These are phyloP conservation scores for Biscutella laevigata DNA, from an alignment of 441 rosid species.

Conservation along the genomic window DNA sequence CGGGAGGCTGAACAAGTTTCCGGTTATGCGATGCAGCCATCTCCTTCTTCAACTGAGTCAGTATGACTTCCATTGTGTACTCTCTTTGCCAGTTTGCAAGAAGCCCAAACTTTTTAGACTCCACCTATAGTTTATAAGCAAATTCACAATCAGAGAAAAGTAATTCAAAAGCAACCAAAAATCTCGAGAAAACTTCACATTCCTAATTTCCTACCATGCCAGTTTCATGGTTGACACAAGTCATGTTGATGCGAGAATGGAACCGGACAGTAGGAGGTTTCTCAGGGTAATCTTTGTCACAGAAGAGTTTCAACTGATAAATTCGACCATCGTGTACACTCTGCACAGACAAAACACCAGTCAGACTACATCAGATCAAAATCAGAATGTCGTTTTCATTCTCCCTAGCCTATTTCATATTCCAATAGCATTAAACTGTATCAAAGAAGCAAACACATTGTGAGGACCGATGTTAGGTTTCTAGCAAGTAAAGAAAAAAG, in stretches of 20 bases:
- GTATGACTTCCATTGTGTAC: slow-evolving; percentile 92
- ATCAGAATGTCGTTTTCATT: background rate
- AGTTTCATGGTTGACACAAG: slow-evolving; percentile 91
- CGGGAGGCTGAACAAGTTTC: slow-evolving; percentile 96
- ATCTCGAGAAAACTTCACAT: background rate
- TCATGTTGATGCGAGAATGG: slow-evolving; percentile 92
- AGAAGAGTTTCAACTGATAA: slow-evolving; percentile 93
- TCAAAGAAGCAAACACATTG: background rate
- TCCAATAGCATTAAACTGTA: background rate
- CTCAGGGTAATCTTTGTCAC: slow-evolving; percentile 96
- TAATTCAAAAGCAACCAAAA: background rate
- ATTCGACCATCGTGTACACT: slow-evolving; percentile 87
- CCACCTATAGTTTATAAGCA: slow-evolving; percentile 67
- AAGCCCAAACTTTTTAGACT: slow-evolving; percentile 72
- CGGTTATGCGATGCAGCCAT: too few species aligned
- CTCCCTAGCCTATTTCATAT: background rate
- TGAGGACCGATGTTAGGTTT: background rate
- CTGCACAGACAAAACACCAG: slow-evolving; percentile 28
- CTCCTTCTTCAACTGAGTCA: slow-evolving; percentile 91
- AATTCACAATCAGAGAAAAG: background rate
- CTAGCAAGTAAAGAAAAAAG: background rate
- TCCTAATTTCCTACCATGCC: slow-evolving; percentile 79
- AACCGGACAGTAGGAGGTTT: slow-evolving; percentile 90
- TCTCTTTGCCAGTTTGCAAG: too few species aligned
- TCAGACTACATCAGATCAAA: background rate